These are phyloP conservation scores for Tausonia pullulans DNA, from an alignment of 1,284 basidiomycete species.

Conservation along the genomic window DNA sequence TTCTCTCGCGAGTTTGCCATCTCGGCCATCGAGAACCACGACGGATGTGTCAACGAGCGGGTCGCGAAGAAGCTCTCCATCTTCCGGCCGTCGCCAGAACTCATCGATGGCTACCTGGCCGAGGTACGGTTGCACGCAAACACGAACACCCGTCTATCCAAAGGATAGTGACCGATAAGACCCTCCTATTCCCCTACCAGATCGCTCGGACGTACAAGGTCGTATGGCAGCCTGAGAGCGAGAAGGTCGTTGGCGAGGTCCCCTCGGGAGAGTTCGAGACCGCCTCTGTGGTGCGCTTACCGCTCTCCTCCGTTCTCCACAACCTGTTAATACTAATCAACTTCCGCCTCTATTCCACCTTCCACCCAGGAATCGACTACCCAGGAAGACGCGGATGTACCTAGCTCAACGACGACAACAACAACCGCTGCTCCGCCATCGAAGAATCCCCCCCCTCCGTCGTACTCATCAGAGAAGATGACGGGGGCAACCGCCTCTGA, in stretches of 20 bases:
- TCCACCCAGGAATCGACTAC: background rate
- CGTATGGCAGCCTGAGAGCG: constrained; percentile 3
- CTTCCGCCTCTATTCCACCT: background rate
- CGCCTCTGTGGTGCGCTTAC: background rate
- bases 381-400: background rate
- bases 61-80: constrained; percentile 51
- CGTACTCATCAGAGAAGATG: background rate
- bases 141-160: background rate
- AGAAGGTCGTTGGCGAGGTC: constrained; percentile 1
- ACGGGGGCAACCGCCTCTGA: background rate
- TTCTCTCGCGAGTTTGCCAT: constrained; percentile 73
- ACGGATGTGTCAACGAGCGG: constrained; percentile 63
- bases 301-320: too few relatives aligned
- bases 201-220: constrained; percentile 9
- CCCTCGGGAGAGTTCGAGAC: background rate
- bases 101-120: constrained; percentile 74
- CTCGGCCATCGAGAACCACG: constrained; percentile 68
- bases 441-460: background rate
- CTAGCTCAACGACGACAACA: background rate
- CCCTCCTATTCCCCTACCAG: background rate
- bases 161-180: constrained; percentile 12
- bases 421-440: background rate
- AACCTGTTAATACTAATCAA: too few relatives aligned
- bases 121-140: constrained; percentile 46
- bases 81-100: constrained; percentile 54